phyloP scores from a whole-genome alignment of 2,329 filamentous ascomycete species.

The Aspergillus sp. region DNA sequence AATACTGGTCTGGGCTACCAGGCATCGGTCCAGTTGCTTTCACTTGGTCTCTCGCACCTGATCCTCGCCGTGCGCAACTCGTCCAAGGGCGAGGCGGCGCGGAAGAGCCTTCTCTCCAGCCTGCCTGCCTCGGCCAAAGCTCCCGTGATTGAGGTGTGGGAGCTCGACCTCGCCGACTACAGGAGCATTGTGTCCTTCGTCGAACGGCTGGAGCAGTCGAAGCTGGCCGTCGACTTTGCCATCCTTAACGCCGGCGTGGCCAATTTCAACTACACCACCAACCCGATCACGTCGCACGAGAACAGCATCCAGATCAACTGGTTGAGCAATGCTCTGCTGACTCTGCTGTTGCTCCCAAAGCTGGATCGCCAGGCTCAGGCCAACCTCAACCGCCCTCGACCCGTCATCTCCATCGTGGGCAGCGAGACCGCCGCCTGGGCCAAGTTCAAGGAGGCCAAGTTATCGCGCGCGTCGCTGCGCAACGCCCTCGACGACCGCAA shows the following conservation, averaged over 20 bases:
- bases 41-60: slow-evolving; percentile 31
- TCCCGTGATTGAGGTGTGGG: slow-evolving; percentile 37
- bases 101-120: slow-evolving; percentile 29
- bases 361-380: too few species aligned
- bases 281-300: slow-evolving; percentile 11
- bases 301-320: slow-evolving; percentile 20
- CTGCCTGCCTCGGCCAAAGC: slow-evolving; percentile 16
- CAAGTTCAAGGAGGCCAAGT: slow-evolving; percentile 12
- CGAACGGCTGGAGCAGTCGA: slow-evolving; percentile 19
- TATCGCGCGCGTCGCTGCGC: slow-evolving; percentile 5
- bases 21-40: slow-evolving; percentile 35
- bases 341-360: slow-evolving; percentile 13
- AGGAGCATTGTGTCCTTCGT: slow-evolving; percentile 29
- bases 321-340: slow-evolving; percentile 16
- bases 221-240: slow-evolving; percentile 25
- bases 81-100: slow-evolving; percentile 38
- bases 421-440: slow-evolving; percentile 14
- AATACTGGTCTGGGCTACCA: slow-evolving; percentile 42
- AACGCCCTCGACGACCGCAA: slow-evolving; percentile 6
- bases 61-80: slow-evolving; percentile 38
- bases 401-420: slow-evolving; percentile 12
- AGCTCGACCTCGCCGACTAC: slow-evolving; percentile 34
- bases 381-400: slow-evolving; percentile 7
- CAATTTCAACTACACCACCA: slow-evolving; percentile 8
- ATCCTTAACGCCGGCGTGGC: slow-evolving; percentile 32